These are phyloP conservation scores for Chloromonas sp. DNA, from an alignment of 163 green algal species.

Conservation along the genomic window DNA sequence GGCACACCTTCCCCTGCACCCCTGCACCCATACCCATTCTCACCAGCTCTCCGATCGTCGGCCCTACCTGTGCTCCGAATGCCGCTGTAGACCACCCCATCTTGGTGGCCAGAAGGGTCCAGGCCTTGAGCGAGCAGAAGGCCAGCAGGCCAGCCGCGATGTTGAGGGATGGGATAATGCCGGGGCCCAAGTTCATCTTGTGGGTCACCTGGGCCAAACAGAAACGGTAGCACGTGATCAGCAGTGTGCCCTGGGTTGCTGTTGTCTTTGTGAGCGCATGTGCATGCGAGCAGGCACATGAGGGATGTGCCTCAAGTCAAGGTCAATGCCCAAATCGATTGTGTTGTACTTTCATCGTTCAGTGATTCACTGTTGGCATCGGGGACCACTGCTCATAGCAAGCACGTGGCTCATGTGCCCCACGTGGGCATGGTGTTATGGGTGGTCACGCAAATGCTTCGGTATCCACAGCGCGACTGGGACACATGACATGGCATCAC, in stretches of 20 bases:
- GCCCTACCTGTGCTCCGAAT: background rate
- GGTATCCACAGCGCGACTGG: no score
- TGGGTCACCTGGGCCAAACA: background rate
- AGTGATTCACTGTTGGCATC: no score
- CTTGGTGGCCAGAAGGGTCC: background rate
- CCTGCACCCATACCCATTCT: no score
- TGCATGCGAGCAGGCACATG: background rate
- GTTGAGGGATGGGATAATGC: constrained; percentile 15
- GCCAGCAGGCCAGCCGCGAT: constrained; percentile 11
- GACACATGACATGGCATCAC: no score
- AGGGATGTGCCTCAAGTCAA: background rate
- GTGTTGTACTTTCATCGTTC: no score
- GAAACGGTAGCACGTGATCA: background rate
- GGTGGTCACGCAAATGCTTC: no score
- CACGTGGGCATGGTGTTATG: no score
- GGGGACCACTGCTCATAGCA: no score
- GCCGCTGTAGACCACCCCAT: background rate
- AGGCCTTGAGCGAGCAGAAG: constrained; percentile 2
- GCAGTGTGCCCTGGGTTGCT: background rate
- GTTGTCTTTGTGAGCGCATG: background rate
- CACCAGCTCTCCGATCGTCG: no score
- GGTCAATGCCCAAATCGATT: background rate
- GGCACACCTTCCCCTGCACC: no score
- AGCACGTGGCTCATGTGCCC: no score
- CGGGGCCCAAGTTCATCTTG: background rate